Conservation (phyloP, 1,139 yeast species). For the Saccharomyces hybrid region DNA sequence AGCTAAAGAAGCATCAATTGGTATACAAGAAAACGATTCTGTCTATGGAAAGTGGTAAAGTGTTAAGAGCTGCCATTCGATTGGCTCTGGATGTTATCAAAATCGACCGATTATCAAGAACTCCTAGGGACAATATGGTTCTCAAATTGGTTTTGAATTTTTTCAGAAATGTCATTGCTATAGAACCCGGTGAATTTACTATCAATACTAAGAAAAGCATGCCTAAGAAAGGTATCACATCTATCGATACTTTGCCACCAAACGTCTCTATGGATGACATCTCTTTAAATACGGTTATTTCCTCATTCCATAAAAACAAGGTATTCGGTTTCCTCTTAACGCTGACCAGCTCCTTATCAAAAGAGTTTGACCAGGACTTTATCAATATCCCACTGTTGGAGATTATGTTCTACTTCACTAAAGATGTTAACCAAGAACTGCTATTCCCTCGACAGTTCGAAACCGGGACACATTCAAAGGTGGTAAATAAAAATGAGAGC, state of each 20-base stretch:
- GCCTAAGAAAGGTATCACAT: slow-evolving; percentile 31
- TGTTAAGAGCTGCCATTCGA: slow-evolving; percentile 63
- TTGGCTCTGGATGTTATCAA: slow-evolving; percentile 60
- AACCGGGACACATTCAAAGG: neutral
- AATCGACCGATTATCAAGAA: slow-evolving; percentile 48
- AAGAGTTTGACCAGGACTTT: slow-evolving; percentile 52
- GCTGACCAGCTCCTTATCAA: slow-evolving; percentile 55
- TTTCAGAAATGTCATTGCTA: slow-evolving; percentile 65
- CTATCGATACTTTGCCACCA: slow-evolving; percentile 43
- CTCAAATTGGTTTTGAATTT: slow-evolving; percentile 65
- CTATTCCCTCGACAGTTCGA: slow-evolving; percentile 7
- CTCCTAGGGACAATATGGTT: slow-evolving; percentile 64
- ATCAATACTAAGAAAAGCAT: slow-evolving; percentile 36
- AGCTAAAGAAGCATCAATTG: slow-evolving; percentile 58
- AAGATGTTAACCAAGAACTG: slow-evolving; percentile 41
- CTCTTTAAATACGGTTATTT: slow-evolving; percentile 50
- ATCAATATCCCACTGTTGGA: slow-evolving; percentile 65
- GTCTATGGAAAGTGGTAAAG: slow-evolving; percentile 49
- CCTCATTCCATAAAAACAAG: slow-evolving; percentile 54
- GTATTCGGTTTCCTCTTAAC: slow-evolving; percentile 68
- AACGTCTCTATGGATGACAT: slow-evolving; percentile 59
- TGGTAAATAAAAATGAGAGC: neutral
- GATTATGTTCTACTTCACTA: slow-evolving; percentile 54
- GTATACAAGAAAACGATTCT: slow-evolving; percentile 65
- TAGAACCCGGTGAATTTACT: slow-evolving; percentile 59